Evolutionary conservation across 2,329 filamentous ascomycete species (phyloP).

Genomic region (Lecanosticta acicola): DNA sequence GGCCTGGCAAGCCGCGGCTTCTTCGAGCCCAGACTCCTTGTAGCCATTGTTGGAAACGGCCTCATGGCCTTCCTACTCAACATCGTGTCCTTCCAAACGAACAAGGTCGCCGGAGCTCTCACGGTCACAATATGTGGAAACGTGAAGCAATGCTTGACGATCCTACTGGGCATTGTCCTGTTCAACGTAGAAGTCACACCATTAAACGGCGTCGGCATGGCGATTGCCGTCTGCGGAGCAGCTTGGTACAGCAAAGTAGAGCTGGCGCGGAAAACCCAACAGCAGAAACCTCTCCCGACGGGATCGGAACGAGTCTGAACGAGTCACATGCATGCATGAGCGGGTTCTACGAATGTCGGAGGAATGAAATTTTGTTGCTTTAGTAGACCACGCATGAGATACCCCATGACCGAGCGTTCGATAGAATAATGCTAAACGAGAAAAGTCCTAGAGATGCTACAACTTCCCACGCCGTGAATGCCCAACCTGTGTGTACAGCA

Average conservation of each 20-base stretch:
- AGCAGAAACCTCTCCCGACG: background rate
- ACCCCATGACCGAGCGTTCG: background rate
- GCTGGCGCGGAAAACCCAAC: slow-evolving; percentile 40
- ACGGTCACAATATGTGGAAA: slow-evolving; percentile 36
- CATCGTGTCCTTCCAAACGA: slow-evolving; percentile 35
- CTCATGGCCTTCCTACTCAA: slow-evolving; percentile 34
- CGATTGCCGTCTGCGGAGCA: slow-evolving; percentile 51
- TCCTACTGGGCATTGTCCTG: slow-evolving; percentile 33
- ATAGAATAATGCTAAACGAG: background rate
- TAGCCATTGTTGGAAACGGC: slow-evolving; percentile 41
- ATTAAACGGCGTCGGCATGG: slow-evolving; percentile 51
- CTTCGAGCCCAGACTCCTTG: slow-evolving; percentile 53
- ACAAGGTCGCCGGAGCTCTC: slow-evolving; percentile 35
- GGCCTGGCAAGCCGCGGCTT: slow-evolving; percentile 8
- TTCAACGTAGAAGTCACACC: slow-evolving; percentile 32
- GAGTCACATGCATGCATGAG: no score
- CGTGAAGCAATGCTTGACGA: slow-evolving; percentile 36
- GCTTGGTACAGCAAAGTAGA: slow-evolving; percentile 56
- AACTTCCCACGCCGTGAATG: no score
- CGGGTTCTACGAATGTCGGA: no score
- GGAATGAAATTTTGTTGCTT: no score
- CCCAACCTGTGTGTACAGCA: no score
- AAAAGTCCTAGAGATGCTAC: background rate
- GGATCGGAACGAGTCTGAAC: background rate
- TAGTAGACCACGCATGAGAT: background rate